Conservation (phyloP, 2,329 filamentous ascomycete genomes). For the Colletotrichum shisoi region DNA sequence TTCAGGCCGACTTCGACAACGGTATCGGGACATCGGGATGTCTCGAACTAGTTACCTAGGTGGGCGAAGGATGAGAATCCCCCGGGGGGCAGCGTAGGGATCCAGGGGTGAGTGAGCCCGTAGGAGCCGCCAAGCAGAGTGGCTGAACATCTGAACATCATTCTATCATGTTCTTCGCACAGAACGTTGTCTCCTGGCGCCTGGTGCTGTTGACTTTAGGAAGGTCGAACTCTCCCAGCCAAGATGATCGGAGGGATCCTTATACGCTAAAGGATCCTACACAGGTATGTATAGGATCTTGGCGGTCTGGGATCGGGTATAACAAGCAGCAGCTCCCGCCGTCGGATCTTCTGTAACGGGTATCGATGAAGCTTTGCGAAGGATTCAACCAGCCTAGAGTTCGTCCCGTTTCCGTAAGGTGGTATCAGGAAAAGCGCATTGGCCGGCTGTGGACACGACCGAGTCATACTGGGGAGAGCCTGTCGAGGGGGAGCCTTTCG, state of each 20-base stretch:
- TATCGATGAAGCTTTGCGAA: not conserved
- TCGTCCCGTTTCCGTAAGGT: not conserved
- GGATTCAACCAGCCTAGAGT: not conserved
- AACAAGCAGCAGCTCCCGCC: not conserved
- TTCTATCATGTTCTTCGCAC: not conserved
- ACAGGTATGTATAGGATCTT: not conserved
- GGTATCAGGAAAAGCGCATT: not conserved
- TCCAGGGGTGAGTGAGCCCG: not conserved
- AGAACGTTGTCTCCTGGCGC: not conserved
- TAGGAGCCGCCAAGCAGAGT: not conserved
- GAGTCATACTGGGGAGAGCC: not conserved
- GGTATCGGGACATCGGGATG: not conserved
- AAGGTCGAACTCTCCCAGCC: not conserved
- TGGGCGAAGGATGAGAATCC: not conserved
- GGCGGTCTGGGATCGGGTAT: not conserved
- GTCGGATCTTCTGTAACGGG: not conserved
- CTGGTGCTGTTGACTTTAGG: not conserved
- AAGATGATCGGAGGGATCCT: not conserved
- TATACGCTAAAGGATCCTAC: not conserved
- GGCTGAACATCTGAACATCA: not conserved
- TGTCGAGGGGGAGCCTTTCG: not conserved
- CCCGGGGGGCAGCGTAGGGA: not conserved
- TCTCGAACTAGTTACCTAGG: not conserved
- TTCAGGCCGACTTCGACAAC: not conserved
- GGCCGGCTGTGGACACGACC: not conserved